Evolutionary conservation across 805 yeast species (phyloP).

Genomic region (Myxozyma monticola): DNA sequence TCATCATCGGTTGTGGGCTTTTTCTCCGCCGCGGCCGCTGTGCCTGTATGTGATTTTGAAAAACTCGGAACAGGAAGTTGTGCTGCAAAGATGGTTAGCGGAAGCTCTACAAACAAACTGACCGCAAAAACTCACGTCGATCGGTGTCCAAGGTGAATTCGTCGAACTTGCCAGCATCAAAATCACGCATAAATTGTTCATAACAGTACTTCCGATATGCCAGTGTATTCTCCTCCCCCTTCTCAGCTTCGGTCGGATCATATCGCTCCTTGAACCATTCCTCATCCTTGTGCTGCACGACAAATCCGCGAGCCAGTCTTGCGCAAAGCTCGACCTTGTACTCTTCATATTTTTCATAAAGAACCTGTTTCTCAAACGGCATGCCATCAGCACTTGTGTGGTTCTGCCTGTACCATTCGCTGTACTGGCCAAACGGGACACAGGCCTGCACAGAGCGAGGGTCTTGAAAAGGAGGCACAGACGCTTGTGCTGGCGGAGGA

Average conservation of each 20-base stretch:
- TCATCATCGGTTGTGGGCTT: no score
- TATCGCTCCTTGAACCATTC: slow-evolving; percentile 31
- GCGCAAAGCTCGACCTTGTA: slow-evolving; percentile 28
- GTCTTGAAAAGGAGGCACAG: slow-evolving; percentile 9
- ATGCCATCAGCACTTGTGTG: slow-evolving; percentile 4
- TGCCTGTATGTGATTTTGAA: no score
- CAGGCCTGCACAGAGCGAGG: slow-evolving; percentile 17
- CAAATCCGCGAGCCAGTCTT: slow-evolving; percentile 28
- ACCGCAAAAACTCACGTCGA: slow-evolving; percentile 17
- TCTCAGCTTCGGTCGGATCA: slow-evolving; percentile 6
- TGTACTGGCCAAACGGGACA: slow-evolving; percentile 23
- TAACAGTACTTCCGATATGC: slow-evolving; percentile 14
- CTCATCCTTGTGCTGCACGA: slow-evolving; percentile 23
- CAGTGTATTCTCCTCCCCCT: neutral
- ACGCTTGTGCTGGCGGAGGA: no score
- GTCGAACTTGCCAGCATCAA: slow-evolving; percentile 25
- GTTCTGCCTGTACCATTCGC: slow-evolving; percentile 21
- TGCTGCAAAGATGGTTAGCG: no score
- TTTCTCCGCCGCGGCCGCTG: no score
- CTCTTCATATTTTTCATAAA: slow-evolving; percentile 22
- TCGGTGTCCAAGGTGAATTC: slow-evolving; percentile 18
- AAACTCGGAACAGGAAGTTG: slow-evolving; percentile 1
- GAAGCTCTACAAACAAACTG: no score
- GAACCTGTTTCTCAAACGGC: neutral
- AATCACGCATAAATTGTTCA: slow-evolving; percentile 16